Evolutionary conservation across 495 filamentous ascomycete genomes (phyloP).

Genomic region (Xylaria acuta): DNA sequence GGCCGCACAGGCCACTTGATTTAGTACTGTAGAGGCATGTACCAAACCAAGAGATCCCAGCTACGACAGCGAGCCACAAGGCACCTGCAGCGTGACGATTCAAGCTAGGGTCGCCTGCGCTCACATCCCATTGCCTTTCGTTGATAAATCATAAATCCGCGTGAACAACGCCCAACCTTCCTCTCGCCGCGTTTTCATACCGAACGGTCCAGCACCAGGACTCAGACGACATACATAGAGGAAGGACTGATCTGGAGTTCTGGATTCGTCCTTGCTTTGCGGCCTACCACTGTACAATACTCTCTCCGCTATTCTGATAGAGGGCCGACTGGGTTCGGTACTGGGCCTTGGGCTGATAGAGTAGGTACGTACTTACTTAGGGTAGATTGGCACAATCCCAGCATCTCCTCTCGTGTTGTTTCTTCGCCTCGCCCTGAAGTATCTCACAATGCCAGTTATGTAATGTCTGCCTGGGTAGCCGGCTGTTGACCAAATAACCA

Average conservation of each 20-base stretch:
- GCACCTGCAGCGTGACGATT: constrained; percentile 31
- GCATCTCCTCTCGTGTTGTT: neutral
- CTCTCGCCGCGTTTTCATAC: constrained; percentile 1
- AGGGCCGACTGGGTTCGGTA: neutral
- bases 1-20: neutral
- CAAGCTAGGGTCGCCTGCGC: constrained; percentile 16
- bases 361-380: constrained; percentile 9
- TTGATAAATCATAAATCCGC: constrained; percentile 19
- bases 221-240: neutral
- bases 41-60: neutral
- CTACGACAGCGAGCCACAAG: neutral
- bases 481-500: neutral
- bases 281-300: constrained; percentile 13
- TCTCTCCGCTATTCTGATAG: constrained; percentile 6
- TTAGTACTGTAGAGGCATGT: neutral
- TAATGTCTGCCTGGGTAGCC: neutral
- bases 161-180: constrained; percentile 6
- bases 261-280: constrained; percentile 2
- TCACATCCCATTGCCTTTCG: neutral
- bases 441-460: neutral
- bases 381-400: neutral
- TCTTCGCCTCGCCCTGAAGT: constrained; percentile 1
- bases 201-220: neutral
- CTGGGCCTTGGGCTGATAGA: constrained; percentile 8
- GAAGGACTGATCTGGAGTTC: constrained; percentile 1